Percentiles rank a stretch among this genome's conserved stretches.
Evolutionary conservation across 139 green algal species (phyloP).

Genomic region (Chlorella sp.): DNA sequence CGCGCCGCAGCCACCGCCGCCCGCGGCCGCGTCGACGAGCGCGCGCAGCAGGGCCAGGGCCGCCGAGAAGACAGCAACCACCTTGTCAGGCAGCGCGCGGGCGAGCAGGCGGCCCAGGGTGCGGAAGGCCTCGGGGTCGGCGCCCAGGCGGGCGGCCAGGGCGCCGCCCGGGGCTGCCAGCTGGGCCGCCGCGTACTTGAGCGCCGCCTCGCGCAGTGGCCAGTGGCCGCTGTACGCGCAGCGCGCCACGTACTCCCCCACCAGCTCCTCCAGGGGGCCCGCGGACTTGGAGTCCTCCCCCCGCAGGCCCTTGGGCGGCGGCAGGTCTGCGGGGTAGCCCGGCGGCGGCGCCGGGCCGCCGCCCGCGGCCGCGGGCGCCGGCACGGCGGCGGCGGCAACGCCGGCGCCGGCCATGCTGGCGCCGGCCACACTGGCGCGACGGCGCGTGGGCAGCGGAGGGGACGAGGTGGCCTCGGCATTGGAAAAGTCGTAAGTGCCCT

Average conservation of each 20-base stretch:
- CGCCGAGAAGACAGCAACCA: conserved; percentile 65
- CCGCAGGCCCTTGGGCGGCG: conserved; percentile 66
- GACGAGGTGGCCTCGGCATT: conserved; percentile 18
- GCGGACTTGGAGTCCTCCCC: conserved; percentile 52
- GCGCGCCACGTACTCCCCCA: conserved; percentile 73
- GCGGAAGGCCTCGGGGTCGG: conserved; percentile 32
- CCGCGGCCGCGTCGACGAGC: conserved; percentile 35
- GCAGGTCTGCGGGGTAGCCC: conserved; percentile 75
- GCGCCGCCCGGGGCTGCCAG: too few species aligned
- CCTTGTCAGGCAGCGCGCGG: conserved; percentile 40
- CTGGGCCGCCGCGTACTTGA: too few species aligned
- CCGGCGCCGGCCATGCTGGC: too few species aligned
- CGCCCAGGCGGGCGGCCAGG: too few species aligned
- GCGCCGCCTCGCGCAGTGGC: conserved; percentile 85
- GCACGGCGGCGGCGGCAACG: conserved; percentile 9
- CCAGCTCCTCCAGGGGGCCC: conserved; percentile 57
- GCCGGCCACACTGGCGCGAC: neutral
- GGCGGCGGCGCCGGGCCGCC: conserved; percentile 23
- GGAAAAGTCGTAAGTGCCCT: conserved; percentile 47
- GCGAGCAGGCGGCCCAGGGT: conserved; percentile 22
- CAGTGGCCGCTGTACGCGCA: conserved; percentile 77
- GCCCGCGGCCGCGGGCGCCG: neutral
- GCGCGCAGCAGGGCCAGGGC: conserved; percentile 44
- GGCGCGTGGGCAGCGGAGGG: neutral
- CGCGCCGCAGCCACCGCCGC: conserved; percentile 11